phyloP scores from a whole-genome alignment of 352 stramenopile species.

The Pythium plurisporium region DNA sequence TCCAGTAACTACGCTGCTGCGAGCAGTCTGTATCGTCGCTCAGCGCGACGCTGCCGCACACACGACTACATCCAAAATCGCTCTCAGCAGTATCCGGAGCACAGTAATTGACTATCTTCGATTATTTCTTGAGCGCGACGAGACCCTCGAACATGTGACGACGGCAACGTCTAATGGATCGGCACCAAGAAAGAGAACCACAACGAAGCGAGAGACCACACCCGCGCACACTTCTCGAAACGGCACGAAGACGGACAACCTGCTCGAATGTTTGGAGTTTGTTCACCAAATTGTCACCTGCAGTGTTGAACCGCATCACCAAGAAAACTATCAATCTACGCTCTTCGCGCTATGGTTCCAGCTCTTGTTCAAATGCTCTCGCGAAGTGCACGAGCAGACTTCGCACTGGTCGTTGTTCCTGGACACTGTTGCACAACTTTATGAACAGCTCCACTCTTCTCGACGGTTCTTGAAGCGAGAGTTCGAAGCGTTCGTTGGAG shows the following conservation, averaged over 20 bases:
- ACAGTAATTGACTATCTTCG: background rate
- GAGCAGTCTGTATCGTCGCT: background rate
- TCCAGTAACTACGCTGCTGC: background rate
- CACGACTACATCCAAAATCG: too few species aligned
- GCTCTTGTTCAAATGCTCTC: background rate
- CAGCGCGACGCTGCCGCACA: background rate
- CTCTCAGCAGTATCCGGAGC: too few species aligned
- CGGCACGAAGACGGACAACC: background rate
- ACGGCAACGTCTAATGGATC: too few species aligned
- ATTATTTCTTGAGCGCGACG: background rate
- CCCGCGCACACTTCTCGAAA: background rate
- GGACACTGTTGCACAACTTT: slow-evolving; percentile 11
- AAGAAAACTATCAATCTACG: background rate
- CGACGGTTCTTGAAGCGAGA: background rate
- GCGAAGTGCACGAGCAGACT: background rate
- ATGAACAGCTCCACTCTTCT: slow-evolving; percentile 6
- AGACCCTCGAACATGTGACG: background rate
- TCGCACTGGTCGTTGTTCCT: slow-evolving; percentile 14
- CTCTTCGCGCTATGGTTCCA: slow-evolving; percentile 15
- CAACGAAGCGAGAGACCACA: background rate
- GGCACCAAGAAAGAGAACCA: background rate
- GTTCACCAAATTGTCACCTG: background rate
- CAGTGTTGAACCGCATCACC: background rate
- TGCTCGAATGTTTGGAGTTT: background rate
- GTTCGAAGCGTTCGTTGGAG: slow-evolving; percentile 14